These are phyloP conservation scores for Alnus glutinosa DNA, from an alignment of 306 rosid species.

Conservation along the genomic window DNA sequence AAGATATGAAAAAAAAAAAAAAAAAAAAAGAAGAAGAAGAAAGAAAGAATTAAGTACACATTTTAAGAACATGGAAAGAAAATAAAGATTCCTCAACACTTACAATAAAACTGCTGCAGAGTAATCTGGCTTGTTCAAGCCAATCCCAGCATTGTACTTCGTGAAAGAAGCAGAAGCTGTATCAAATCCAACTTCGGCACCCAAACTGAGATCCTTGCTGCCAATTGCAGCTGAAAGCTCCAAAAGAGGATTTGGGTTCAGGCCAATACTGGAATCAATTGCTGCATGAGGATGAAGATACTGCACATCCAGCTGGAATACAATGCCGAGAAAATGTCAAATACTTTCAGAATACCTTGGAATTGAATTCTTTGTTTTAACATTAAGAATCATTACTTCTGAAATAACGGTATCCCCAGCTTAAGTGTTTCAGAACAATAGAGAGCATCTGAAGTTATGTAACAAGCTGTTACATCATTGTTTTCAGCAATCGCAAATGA, in stretches of 20 bases:
- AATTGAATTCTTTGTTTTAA: background rate
- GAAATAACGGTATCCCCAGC: background rate
- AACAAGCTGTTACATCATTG: background rate
- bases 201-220: conserved; percentile 72
- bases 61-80: conserved; percentile 1
- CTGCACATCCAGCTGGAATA: conserved; percentile 78
- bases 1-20: too few species aligned
- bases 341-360: background rate
- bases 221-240: conserved; percentile 84
- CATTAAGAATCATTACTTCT: background rate
- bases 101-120: conserved; percentile 77
- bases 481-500: background rate
- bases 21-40: too few species aligned
- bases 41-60: too few species aligned
- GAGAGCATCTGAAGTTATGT: background rate
- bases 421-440: background rate
- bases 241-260: conserved; percentile 80
- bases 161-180: conserved; percentile 85
- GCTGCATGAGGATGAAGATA: conserved; percentile 90
- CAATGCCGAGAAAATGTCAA: conserved; percentile 27
- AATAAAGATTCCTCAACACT: conserved; percentile 32
- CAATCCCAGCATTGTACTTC: conserved; percentile 78
- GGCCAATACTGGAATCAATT: conserved; percentile 81
- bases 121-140: conserved; percentile 76
- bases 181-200: conserved; percentile 91